phyloP scores from a whole-genome alignment of 2,329 filamentous ascomycete genomes.

The Penicillium sp. region DNA sequence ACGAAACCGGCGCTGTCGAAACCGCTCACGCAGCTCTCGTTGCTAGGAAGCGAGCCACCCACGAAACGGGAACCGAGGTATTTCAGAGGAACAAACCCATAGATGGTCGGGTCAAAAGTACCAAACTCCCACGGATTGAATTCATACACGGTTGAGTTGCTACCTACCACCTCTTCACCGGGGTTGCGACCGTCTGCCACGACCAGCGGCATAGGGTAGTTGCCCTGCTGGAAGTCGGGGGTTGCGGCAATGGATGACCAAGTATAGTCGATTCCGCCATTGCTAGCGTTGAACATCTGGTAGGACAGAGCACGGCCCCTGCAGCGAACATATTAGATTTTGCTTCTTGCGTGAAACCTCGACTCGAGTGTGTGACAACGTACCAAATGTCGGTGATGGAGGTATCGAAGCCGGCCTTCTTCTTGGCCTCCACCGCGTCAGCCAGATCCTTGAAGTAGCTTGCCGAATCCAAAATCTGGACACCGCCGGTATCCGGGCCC shows the following conservation, averaged over 20 bases:
- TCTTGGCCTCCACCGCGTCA: constrained; percentile 60
- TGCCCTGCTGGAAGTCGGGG: constrained; percentile 59
- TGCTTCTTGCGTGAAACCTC: constrained; percentile 1
- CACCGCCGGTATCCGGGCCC: constrained; percentile 29
- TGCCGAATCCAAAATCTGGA: constrained; percentile 50
- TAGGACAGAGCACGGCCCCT: constrained; percentile 75
- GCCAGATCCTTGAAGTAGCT: constrained; percentile 63
- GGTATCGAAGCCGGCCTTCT: constrained; percentile 61
- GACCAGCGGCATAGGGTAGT: constrained; percentile 69
- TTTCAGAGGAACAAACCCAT: constrained; percentile 66
- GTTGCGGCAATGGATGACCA: constrained; percentile 73
- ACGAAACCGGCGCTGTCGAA: constrained; percentile 81
- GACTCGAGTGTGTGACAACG: constrained; percentile 1
- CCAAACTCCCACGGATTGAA: constrained; percentile 80
- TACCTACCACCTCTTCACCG: constrained; percentile 58
- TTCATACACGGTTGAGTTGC: constrained; percentile 74
- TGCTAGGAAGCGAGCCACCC: constrained; percentile 55
- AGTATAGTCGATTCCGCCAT: constrained; percentile 74
- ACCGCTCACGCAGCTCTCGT: constrained; percentile 66
- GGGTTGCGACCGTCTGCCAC: constrained; percentile 67
- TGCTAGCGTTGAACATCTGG: constrained; percentile 72
- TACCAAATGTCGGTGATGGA: constrained; percentile 84
- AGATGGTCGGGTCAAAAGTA: constrained; percentile 69
- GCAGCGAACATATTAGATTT: constrained; percentile 6
- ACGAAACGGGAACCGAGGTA: constrained; percentile 73